Evolutionary conservation across 495 filamentous ascomycete species (phyloP), one percentile per base, ranked within the genome.

Genomic region (Xylona heveae): DNA sequence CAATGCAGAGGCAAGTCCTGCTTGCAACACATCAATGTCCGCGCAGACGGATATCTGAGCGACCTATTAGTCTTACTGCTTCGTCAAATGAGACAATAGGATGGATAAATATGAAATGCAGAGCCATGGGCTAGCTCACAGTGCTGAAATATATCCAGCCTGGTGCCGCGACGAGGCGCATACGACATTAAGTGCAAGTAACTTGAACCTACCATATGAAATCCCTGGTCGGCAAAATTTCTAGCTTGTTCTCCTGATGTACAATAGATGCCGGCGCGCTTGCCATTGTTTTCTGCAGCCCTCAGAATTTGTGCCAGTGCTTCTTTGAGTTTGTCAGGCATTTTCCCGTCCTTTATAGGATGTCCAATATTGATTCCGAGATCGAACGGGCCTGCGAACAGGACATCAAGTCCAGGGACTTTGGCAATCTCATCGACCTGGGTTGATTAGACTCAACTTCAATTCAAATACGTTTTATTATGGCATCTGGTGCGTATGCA

Each of bases 361-460:
- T 68, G 62, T 1, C 74, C 79, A 38, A 83, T 78, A 14, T 28
- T 36, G 23, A 46, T 57, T 19, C 69, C 78, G 0, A 81, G 55
- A 42, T 81, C 76, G 46, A 72, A 81, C 0, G 81, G 81, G 0
- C 81, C 81, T 31, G 85, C 60, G 34, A 90, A 76, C 1, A 88
- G 51, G 2, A 78, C 70, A 44, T 82, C 76, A 13, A 82, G 62
- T 0, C 74, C 74, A 3, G 62, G 57, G 1, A 82, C 62, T 5
- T 64, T 61, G 6, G 77, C 77, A 38, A 88, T 85, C 28, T 66
- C 70, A 32, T 76, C 66, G 15, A 78, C 57, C 34, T 51, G 34
- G 16, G 19, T 19, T 13, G 19, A 34, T 6, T n/a, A n/a, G n/a
- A n/a, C n/a, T n/a, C n/a, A n/a, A n/a, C n/a, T n/a, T n/a, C n/a